Conservation (phyloP, 805 yeast species). For the Candida endomychidarum region DNA sequence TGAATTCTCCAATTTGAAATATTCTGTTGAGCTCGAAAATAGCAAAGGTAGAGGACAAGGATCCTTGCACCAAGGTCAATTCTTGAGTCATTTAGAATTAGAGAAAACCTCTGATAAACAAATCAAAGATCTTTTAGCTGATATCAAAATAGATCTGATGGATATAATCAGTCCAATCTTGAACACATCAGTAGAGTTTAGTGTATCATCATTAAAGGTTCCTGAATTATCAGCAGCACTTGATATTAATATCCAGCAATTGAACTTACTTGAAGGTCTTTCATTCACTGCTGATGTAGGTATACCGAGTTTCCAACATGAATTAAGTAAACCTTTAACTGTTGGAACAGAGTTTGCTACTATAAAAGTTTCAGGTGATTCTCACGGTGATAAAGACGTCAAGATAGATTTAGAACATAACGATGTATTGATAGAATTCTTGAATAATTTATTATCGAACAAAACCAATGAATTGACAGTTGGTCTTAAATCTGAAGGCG, state of each 20-base stretch:
- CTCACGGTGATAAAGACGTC: not conserved
- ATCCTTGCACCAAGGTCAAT: not conserved
- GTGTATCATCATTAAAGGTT: not conserved
- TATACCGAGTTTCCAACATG: not conserved
- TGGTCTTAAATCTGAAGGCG: not conserved
- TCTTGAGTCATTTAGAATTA: not conserved
- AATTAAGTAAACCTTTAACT: not conserved
- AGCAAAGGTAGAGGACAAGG: conserved; percentile 4
- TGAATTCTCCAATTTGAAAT: conserved; percentile 2
- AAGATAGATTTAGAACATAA: not conserved
- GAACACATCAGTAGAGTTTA: conserved; percentile 2
- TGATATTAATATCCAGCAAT: conserved; percentile 20
- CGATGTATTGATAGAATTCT: not conserved
- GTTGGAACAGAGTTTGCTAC: conserved; percentile 1
- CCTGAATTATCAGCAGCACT: conserved; percentile 9
- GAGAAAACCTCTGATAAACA: not conserved
- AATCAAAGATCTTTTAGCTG: not conserved
- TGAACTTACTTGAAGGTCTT: conserved; percentile 11
- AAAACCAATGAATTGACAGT: not conserved
- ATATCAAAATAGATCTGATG: not conserved
- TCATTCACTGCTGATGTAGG: conserved; percentile 4
- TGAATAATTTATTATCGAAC: conserved; percentile 11
- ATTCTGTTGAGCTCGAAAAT: not conserved
- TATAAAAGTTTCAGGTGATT: conserved; percentile 8
- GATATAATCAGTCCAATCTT: conserved; percentile 1